Conservation (phyloP, 192 early-diverging fungal genomes). For the Coemansia furcata region DNA sequence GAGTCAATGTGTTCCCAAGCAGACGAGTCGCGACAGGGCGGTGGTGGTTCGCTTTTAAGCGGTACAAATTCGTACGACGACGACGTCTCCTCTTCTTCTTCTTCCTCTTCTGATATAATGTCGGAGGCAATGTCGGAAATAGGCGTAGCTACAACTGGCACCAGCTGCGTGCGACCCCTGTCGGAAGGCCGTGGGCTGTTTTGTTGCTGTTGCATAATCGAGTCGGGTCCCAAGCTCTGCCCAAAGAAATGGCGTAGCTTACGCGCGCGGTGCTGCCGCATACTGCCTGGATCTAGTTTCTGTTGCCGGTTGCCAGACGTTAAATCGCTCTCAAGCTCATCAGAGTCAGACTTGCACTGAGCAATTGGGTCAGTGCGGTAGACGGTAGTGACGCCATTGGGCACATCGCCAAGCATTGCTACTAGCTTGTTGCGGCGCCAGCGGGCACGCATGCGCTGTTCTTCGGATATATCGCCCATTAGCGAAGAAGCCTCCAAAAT, state of each 20-base stretch:
- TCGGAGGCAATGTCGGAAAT: not conserved
- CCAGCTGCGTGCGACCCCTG: not conserved
- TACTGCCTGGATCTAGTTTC: not conserved
- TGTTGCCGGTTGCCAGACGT: not conserved
- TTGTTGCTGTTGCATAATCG: conserved; percentile 15
- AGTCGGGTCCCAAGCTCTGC: conserved; percentile 38
- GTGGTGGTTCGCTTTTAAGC: not conserved
- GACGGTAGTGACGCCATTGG: conserved; percentile 7
- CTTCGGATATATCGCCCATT: conserved; percentile 1
- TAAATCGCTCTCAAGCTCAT: not conserved
- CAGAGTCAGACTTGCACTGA: not conserved
- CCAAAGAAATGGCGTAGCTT: conserved; percentile 38
- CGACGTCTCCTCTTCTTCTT: not conserved
- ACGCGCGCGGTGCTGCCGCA: conserved; percentile 7
- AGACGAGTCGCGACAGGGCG: not conserved
- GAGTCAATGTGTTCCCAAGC: not conserved
- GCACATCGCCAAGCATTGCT: conserved; percentile 40
- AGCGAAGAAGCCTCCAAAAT: not conserved
- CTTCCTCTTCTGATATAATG: conserved; percentile 1
- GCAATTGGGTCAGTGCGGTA: conserved; percentile 8
- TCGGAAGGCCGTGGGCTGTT: not conserved
- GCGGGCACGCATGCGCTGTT: conserved; percentile 28
- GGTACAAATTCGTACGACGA: conserved; percentile 36
- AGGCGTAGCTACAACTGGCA: not conserved
- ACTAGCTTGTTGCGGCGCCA: conserved; percentile 42